Percentiles rank a stretch among this genome's conserved stretches.
Evolutionary conservation across 768 basidiomycete genomes (phyloP).

Genomic region (Tulasnella sp.): DNA sequence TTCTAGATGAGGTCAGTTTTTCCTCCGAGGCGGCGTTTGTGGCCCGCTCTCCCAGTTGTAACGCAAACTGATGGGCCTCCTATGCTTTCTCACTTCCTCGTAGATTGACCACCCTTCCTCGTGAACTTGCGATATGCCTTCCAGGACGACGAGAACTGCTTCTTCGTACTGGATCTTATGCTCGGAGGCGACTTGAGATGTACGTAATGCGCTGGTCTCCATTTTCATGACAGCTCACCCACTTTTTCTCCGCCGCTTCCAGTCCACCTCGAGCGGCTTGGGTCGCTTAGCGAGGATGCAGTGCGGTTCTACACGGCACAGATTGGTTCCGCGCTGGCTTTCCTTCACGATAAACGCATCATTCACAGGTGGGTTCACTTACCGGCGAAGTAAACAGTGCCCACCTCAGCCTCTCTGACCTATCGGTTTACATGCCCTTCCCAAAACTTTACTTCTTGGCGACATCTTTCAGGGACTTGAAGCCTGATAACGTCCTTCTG

Average conservation of each 20-base stretch:
- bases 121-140: conserved; percentile 96
- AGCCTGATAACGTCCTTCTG: conserved; percentile 95
- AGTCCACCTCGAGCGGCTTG: conserved; percentile 86
- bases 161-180: conserved; percentile 98
- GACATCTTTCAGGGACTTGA: conserved; percentile 65
- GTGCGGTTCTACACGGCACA: conserved; percentile 89
- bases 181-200: conserved; percentile 91
- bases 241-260: conserved; percentile 16
- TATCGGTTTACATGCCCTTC: conserved; percentile 15
- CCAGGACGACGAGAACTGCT: conserved; percentile 97
- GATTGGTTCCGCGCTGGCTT: conserved; percentile 80
- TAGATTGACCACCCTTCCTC: conserved; percentile 91
- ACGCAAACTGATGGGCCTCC: conserved; percentile 23
- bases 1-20: conserved; percentile 78
- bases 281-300: conserved; percentile 69
- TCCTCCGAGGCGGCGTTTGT: conserved; percentile 12
- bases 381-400: not conserved
- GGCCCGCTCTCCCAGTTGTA: not conserved
- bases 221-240: conserved; percentile 9
- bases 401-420: conserved; percentile 9
- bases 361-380: conserved; percentile 77
- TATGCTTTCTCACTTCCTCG: not conserved
- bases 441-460: conserved; percentile 24
- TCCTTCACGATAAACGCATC: conserved; percentile 87
- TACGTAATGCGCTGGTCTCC: conserved; percentile 43